Evolutionary conservation across 1,284 basidiomycete genomes (phyloP).

Genomic region (Cutaneotrichosporon curvatum): DNA sequence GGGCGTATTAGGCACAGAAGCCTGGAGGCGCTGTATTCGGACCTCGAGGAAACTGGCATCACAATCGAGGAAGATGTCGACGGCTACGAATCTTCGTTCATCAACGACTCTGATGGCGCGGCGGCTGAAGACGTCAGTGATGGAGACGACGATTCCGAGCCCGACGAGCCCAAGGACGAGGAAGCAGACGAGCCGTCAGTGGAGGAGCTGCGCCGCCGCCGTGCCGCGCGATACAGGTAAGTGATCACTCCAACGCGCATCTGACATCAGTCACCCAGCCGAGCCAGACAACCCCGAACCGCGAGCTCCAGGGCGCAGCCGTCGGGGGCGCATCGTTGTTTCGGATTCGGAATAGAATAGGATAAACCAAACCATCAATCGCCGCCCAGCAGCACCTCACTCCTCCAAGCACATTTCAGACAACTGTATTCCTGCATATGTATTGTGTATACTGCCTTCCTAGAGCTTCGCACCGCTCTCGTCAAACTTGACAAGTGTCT

Average conservation of each 20-base stretch:
- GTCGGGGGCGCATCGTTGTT: slow-evolving; percentile 1
- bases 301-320: not conserved
- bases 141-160: not conserved
- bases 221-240: slow-evolving; percentile 14
- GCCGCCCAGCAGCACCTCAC: too few species aligned
- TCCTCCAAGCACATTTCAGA: too few species aligned
- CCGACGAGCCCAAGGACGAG: slow-evolving; percentile 14
- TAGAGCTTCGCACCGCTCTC: slow-evolving; percentile 6
- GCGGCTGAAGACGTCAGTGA: not conserved
- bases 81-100: slow-evolving; percentile 17
- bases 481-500: slow-evolving; percentile 49
- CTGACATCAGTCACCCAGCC: too few species aligned
- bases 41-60: too few species aligned
- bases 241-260: too few species aligned
- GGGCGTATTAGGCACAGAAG: too few species aligned
- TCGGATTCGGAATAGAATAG: not conserved
- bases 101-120: slow-evolving; percentile 10
- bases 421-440: not conserved
- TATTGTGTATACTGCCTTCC: not conserved
- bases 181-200: slow-evolving; percentile 18
- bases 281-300: too few species aligned
- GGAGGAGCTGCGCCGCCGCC: slow-evolving; percentile 13
- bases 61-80: slow-evolving; percentile 6
- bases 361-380: too few species aligned
- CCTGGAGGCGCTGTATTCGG: too few species aligned